A percentile compares a stretch with the other conserved stretches of the same genome.
Conservation (phyloP, 108 stramenopile genomes). For the Cyclotella choctawhatcheeana region DNA sequence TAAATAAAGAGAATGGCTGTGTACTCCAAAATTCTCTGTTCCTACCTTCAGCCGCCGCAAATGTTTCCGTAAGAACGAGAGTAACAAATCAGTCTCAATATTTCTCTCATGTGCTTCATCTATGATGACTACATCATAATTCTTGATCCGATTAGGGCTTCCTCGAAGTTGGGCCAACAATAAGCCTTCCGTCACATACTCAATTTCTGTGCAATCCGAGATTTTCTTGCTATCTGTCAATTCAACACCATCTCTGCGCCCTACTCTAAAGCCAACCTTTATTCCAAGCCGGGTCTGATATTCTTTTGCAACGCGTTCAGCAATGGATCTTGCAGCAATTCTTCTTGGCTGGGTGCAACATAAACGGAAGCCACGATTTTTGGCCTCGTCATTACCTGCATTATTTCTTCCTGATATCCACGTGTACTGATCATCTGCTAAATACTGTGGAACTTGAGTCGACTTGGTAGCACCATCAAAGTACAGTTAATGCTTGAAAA, state of each 20-base stretch:
- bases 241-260: conserved; percentile 2
- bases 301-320: conserved; percentile 3
- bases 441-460: conserved; percentile 10
- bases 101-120: conserved; percentile 10
- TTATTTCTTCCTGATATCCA: background rate
- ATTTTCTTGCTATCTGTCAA: background rate
- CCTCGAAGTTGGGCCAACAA: conserved; percentile 1
- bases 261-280: conserved; percentile 3
- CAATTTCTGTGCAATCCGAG: background rate
- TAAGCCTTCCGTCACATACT: conserved; percentile 10
- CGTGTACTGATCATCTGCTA: background rate
- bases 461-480: background rate
- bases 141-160: conserved; percentile 1
- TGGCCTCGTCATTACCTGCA: too few relatives aligned
- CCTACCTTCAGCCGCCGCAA: conserved; percentile 4
- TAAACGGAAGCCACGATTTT: conserved; percentile 2
- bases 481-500: too few relatives aligned
- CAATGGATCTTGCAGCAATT: conserved; percentile 3
- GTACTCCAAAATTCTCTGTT: background rate
- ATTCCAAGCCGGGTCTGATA: background rate
- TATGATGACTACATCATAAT: conserved; percentile 4
- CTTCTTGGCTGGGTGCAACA: conserved; percentile 1
- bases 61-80: conserved; percentile 4
- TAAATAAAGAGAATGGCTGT: background rate
- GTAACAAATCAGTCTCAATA: background rate